These are phyloP conservation scores for Diutina catenulata DNA, from an alignment of 1,139 yeast genomes.

Conservation along the genomic window DNA sequence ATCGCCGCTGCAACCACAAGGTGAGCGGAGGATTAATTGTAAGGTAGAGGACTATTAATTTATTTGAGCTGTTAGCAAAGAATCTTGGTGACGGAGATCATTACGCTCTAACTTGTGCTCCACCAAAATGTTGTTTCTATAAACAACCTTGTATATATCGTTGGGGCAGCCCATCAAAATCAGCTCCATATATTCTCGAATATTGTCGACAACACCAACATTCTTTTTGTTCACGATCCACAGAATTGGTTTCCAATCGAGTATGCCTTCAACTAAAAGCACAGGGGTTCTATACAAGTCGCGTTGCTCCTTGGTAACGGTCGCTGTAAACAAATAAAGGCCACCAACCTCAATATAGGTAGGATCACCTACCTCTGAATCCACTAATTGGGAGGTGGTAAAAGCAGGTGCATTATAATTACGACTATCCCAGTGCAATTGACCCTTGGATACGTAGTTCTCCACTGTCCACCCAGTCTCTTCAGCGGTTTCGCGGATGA, in stretches of 20 bases:
- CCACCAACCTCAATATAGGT: slow-evolving; percentile 20
- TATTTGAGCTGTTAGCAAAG: no score
- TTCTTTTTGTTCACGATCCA: slow-evolving; percentile 30
- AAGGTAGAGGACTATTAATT: background rate
- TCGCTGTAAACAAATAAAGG: slow-evolving; percentile 30
- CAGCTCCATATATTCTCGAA: slow-evolving; percentile 8
- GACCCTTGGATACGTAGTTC: slow-evolving; percentile 23
- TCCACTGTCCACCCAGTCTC: slow-evolving; percentile 29
- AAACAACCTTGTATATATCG: background rate
- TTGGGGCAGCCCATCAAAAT: background rate
- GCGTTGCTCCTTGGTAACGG: slow-evolving; percentile 17
- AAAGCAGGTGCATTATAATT: background rate
- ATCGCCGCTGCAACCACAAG: slow-evolving; percentile 15
- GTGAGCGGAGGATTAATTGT: background rate
- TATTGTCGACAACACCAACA: slow-evolving; percentile 33
- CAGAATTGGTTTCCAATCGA: slow-evolving; percentile 31
- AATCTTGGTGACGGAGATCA: no score
- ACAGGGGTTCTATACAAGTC: slow-evolving; percentile 17
- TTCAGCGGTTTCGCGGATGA: slow-evolving; percentile 31
- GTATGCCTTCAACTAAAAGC: slow-evolving; percentile 27
- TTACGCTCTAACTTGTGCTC: no score
- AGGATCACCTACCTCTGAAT: slow-evolving; percentile 9
- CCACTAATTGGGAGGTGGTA: slow-evolving; percentile 9
- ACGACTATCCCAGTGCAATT: slow-evolving; percentile 21
- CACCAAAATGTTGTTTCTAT: slow-evolving; percentile 1